Percentiles rank a stretch among this genome's conserved stretches.
Evolutionary conservation across 163 green algal species (phyloP).

Genomic region (Volvox carteri): DNA sequence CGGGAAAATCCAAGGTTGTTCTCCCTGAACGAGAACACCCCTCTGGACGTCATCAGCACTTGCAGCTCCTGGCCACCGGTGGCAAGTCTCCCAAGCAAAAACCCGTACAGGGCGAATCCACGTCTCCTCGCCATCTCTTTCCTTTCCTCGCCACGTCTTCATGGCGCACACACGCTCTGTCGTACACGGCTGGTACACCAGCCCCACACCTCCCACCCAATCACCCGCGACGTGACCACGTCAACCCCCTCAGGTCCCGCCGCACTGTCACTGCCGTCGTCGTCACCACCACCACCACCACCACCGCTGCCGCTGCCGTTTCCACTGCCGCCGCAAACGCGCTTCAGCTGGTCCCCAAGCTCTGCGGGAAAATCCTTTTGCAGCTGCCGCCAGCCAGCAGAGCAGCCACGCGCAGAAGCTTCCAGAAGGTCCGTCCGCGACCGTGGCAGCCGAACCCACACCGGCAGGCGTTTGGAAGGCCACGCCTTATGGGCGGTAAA

Average conservation of each 20-base stretch:
- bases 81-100: too few relatives aligned
- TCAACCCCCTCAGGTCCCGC: not conserved
- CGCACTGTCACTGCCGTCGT: too few relatives aligned
- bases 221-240: not conserved
- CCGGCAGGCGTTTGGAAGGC: too few relatives aligned
- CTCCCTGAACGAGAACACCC: too few relatives aligned
- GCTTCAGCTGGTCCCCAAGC: not conserved
- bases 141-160: too few relatives aligned
- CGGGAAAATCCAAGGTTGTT: too few relatives aligned
- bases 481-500: not conserved
- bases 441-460: not conserved
- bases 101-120: too few relatives aligned
- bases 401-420: not conserved
- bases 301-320: not conserved
- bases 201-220: not conserved
- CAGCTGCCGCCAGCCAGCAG: not conserved
- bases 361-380: not conserved
- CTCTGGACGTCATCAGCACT: too few relatives aligned
- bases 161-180: not conserved
- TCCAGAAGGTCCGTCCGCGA: not conserved
- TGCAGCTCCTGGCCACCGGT: too few relatives aligned
- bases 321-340: not conserved
- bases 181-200: not conserved
- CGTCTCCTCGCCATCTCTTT: too few relatives aligned
- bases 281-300: not conserved